Conservation (phyloP, 202 grass and related monocot species). For the Miscanthus sacchariflorus region DNA sequence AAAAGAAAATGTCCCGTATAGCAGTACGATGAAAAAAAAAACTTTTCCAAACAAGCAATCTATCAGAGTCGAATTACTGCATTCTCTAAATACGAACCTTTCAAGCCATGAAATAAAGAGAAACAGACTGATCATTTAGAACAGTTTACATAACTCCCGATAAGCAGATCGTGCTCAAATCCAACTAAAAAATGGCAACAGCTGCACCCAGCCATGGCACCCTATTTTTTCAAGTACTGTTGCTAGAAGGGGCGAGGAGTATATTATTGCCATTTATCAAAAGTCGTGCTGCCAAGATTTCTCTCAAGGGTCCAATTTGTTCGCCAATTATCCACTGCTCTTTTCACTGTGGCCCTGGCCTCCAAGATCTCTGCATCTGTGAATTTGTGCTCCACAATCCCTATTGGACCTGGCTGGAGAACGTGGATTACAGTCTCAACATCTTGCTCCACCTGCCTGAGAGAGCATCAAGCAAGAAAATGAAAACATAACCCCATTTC, state of each 20-base stretch:
- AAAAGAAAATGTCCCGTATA: too few relatives aligned
- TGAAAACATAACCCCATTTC: not conserved
- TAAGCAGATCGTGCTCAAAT: not conserved
- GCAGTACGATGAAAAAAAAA: too few relatives aligned
- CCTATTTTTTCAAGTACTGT: not conserved
- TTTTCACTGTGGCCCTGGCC: constrained; percentile 61
- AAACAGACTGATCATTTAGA: not conserved
- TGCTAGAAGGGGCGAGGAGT: not conserved
- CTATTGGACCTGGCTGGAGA: constrained; percentile 80
- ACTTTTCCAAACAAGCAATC: not conserved
- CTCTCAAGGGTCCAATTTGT: constrained; percentile 54
- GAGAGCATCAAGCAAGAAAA: constrained; percentile 32
- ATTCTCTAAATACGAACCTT: constrained; percentile 3
- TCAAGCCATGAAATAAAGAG: not conserved
- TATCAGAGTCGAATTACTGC: not conserved
- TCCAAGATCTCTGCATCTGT: constrained; percentile 62
- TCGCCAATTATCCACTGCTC: constrained; percentile 71
- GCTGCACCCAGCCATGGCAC: not conserved
- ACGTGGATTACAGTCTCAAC: constrained; percentile 89
- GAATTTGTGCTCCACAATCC: constrained; percentile 89
- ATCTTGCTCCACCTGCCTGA: constrained; percentile 86
- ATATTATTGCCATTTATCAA: constrained; percentile 37
- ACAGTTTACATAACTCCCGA: not conserved
- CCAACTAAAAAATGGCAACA: not conserved
- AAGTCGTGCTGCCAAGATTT: constrained; percentile 33